phyloP scores from a whole-genome alignment of 495 filamentous ascomycete species.

The Chaetomidium leptoderma region DNA sequence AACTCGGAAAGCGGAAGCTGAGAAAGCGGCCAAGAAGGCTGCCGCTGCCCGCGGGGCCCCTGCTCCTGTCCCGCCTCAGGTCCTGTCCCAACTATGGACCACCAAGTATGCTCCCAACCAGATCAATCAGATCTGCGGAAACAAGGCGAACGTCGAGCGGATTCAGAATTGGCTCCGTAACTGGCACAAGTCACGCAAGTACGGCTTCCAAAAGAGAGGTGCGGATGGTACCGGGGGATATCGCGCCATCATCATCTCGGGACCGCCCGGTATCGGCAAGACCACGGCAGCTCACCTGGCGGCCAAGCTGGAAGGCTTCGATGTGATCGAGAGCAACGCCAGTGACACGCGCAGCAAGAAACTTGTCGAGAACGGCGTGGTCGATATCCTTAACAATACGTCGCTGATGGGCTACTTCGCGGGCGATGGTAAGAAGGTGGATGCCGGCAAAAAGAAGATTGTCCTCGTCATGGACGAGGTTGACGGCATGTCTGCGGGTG shows the following conservation, averaged over 20 bases:
- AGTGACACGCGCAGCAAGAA: slow-evolving; percentile 98
- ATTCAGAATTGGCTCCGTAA: slow-evolving; percentile 79
- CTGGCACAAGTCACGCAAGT: slow-evolving; percentile 71
- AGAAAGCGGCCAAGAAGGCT: slow-evolving; percentile 45
- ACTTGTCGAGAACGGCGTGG: slow-evolving; percentile 79
- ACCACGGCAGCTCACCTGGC: slow-evolving; percentile 95
- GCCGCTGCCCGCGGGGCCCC: slow-evolving; percentile 40
- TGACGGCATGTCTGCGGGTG: slow-evolving; percentile 97
- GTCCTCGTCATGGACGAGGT: slow-evolving; percentile 99
- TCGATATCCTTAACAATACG: slow-evolving; percentile 86
- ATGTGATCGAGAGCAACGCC: slow-evolving; percentile 91
- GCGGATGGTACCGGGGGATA: slow-evolving; percentile 73
- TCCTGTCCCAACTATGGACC: slow-evolving; percentile 80
- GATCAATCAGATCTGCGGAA: slow-evolving; percentile 87
- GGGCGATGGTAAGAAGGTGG: slow-evolving; percentile 73
- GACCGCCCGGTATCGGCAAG: slow-evolving; percentile 95
- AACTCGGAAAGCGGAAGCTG: slow-evolving; percentile 47
- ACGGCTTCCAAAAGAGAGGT: slow-evolving; percentile 70
- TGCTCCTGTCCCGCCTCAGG: slow-evolving; percentile 36
- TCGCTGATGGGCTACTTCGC: slow-evolving; percentile 90
- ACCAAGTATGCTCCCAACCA: slow-evolving; percentile 88
- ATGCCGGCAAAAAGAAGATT: slow-evolving; percentile 79
- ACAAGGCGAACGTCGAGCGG: slow-evolving; percentile 85
- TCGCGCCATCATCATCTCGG: slow-evolving; percentile 86
- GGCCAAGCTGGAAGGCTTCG: slow-evolving; percentile 87